A percentile compares a stretch with the other conserved stretches of the same genome.
Evolutionary conservation across 2,329 filamentous ascomycete genomes (phyloP).

Genomic region (Aspergillus fischeri): DNA sequence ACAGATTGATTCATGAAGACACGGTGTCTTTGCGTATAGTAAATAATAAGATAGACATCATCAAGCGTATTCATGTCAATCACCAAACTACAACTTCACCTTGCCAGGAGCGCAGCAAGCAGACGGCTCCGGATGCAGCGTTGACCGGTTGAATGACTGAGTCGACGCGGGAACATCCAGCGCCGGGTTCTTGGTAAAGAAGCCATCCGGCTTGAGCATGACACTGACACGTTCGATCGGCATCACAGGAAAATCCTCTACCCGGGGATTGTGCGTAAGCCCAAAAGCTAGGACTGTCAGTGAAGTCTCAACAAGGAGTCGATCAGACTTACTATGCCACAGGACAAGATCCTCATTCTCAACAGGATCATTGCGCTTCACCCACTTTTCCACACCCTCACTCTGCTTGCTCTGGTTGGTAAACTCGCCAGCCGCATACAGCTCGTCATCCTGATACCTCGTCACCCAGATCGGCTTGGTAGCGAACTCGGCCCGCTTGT

Average conservation of each 20-base stretch:
- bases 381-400: conserved; percentile 52
- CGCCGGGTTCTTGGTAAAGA: conserved; percentile 49
- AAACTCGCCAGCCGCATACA: conserved; percentile 50
- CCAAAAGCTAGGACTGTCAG: conserved; percentile 37
- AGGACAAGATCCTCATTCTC: conserved; percentile 43
- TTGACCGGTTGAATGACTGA: conserved; percentile 39
- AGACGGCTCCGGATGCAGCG: conserved; percentile 27
- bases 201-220: conserved; percentile 47
- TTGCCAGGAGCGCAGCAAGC: conserved; percentile 20
- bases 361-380: conserved; percentile 45
- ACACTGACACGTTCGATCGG: conserved; percentile 53
- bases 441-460: conserved; percentile 49
- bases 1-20: not conserved
- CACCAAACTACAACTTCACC: conserved; percentile 22
- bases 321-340: conserved; percentile 33
- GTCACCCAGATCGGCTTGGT: conserved; percentile 55
- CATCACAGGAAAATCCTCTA: conserved; percentile 67
- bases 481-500: conserved; percentile 48
- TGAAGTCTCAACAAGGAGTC: not conserved
- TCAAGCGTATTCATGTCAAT: not conserved
- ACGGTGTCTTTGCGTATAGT: not conserved
- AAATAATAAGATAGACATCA: not conserved
- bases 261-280: conserved; percentile 60
- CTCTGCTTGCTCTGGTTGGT: conserved; percentile 52
- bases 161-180: conserved; percentile 42